Evolutionary conservation across 805 yeast genomes (phyloP), one percentile per base, ranked within the genome.

Genomic region (Hanseniaspora jakobsenii): DNA sequence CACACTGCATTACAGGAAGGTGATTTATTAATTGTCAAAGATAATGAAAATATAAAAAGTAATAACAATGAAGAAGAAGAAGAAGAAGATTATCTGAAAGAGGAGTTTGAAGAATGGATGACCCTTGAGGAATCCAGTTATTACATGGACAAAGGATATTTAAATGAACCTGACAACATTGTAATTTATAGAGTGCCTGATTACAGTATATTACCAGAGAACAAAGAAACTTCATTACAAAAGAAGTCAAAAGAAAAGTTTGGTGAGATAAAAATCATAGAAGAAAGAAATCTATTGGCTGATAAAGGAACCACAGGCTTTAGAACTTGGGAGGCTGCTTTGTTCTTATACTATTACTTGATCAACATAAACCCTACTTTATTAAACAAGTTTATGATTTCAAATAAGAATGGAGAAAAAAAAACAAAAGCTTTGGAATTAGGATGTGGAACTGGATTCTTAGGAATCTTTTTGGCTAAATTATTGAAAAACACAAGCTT

Each of bases 281-380:
- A 41, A 16, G 36, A 41, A 35, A 41, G 46, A 21, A 35, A 41
- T 23, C 27, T 41, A 21, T 18, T 41, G n/a, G 46, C 46, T 9
- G 35, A 39, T 18, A 36, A 41, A 16, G 46, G 46, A 4, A 79
- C 94, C 1, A 89, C 96, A 0, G 96, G 96, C 0, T 62, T 76
- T 44, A 65, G 96, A 32, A 89, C 96, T 0, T 87, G 96, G 97
- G 95, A 85, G 55, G 96, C 95, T 2, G 81, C 94, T 0, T 52
- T 82, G 6, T 83, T 66, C 43, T 60, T 89, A 6, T 64, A 80
- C 1, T 68, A 75, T 30, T 79, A 63, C 52, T 51, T 48, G 26
- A 36, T 35, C 26, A 29, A 27, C 9, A 31, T 26, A 6, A 16
- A 32, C 16, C 27, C 30, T 9, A 14, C 23, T 3, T n/a, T 48